A percentile compares a stretch with the other conserved stretches of the same genome.
These are phyloP conservation scores for Puccinia sorghi DNA, from an alignment of 1,284 basidiomycete species.

Conservation along the genomic window DNA sequence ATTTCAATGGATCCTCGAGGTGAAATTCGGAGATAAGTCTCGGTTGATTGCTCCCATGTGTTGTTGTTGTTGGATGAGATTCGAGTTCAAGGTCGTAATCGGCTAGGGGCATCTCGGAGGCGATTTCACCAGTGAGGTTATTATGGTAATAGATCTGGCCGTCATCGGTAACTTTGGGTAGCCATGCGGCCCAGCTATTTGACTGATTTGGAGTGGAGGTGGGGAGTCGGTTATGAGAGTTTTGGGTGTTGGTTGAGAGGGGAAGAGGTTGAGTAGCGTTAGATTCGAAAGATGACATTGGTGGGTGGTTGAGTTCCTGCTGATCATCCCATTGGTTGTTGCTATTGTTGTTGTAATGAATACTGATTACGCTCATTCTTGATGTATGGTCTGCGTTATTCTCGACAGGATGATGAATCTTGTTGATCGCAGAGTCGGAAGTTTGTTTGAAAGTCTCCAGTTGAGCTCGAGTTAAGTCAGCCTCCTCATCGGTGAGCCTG, in stretches of 20 bases:
- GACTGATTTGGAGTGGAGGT: slow-evolving; percentile 12
- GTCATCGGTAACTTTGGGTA: slow-evolving; percentile 53
- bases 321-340: slow-evolving; percentile 22
- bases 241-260: slow-evolving; percentile 22
- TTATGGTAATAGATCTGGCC: slow-evolving; percentile 88
- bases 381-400: slow-evolving; percentile 8
- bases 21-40: neutral
- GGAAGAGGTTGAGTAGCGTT: neutral
- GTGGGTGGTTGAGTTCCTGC: neutral
- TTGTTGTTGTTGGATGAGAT: slow-evolving; percentile 7
- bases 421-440: neutral
- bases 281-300: neutral
- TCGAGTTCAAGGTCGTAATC: slow-evolving; percentile 38
- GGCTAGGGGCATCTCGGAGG: slow-evolving; percentile 73
- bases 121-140: slow-evolving; percentile 80
- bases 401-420: slow-evolving; percentile 15
- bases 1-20: slow-evolving; percentile 30
- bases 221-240: neutral
- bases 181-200: slow-evolving; percentile 54
- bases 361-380: slow-evolving; percentile 44
- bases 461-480: slow-evolving; percentile 57
- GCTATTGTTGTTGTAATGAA: slow-evolving; percentile 6
- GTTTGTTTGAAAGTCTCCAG: slow-evolving; percentile 28
- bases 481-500: slow-evolving; percentile 74
- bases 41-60: neutral